Percentiles rank a stretch among this genome's conserved stretches.
phyloP scores from a whole-genome alignment of 495 filamentous ascomycete genomes.

The Extremus antarcticus region DNA sequence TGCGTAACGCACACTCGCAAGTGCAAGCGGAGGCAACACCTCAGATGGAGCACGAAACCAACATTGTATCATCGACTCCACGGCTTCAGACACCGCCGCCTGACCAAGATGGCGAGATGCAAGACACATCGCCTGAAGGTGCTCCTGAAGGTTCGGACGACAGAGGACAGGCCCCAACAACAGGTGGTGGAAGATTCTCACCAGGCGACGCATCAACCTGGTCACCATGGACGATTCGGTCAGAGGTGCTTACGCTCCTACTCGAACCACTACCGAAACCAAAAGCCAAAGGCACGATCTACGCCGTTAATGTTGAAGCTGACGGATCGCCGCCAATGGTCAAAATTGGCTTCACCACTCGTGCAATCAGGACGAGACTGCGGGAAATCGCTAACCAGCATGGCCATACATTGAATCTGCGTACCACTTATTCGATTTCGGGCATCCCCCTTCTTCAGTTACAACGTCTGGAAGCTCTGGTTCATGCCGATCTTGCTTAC shows the following conservation, averaged over 20 bases:
- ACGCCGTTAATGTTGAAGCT: background rate
- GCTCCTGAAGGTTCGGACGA: background rate
- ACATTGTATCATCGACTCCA: too few species aligned
- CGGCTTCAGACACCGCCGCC: too few species aligned
- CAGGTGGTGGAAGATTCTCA: background rate
- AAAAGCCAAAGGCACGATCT: background rate
- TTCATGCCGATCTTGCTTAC: slow-evolving; percentile 1
- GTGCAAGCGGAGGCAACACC: too few species aligned
- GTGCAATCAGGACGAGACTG: background rate
- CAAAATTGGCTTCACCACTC: slow-evolving; percentile 4
- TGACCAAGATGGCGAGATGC: too few species aligned
- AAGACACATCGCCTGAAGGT: too few species aligned
- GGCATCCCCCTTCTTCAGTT: background rate
- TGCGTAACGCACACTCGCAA: too few species aligned
- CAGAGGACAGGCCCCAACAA: background rate
- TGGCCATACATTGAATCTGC: background rate
- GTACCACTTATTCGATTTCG: background rate
- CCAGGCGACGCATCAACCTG: background rate
- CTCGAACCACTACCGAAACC: background rate
- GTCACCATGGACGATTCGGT: background rate
- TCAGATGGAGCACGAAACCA: too few species aligned
- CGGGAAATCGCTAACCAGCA: background rate
- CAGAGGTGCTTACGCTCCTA: background rate
- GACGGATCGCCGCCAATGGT: background rate
- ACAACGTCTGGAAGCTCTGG: slow-evolving; percentile 4